These are phyloP conservation scores for Colletotrichum sp. DNA, from an alignment of 2,329 filamentous ascomycete species.

Conservation along the genomic window DNA sequence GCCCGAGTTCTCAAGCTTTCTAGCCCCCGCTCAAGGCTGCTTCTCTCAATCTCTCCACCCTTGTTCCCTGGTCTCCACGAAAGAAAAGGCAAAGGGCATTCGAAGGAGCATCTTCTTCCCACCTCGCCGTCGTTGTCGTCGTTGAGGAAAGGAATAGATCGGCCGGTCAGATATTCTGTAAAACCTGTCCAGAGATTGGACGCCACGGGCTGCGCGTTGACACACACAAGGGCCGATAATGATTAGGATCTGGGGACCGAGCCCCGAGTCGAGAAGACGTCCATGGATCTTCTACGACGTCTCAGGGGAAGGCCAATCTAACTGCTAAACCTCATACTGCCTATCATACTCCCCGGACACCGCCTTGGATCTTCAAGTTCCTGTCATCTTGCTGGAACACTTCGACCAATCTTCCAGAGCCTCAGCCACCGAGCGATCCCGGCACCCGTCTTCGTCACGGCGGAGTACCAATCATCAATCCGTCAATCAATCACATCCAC, in stretches of 20 bases:
- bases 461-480: neutral
- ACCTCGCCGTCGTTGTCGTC: neutral
- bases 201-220: constrained; percentile 18
- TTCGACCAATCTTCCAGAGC: constrained; percentile 6
- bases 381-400: neutral
- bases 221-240: neutral
- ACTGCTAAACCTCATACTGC: neutral
- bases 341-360: neutral
- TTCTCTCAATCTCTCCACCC: neutral
- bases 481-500: neutral
- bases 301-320: constrained; percentile 1
- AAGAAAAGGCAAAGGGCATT: neutral
- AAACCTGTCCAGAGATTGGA: neutral
- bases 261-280: neutral
- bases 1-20: neutral
- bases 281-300: neutral
- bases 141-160: neutral
- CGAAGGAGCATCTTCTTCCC: constrained; percentile 2
- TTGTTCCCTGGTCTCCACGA: neutral
- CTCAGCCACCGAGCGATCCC: constrained; percentile 1
- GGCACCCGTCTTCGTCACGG: neutral
- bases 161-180: neutral
- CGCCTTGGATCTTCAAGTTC: neutral
- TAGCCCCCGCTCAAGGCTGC: neutral
- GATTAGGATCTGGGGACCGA: neutral